These are phyloP conservation scores for Cucurbita maxima DNA, from an alignment of 306 rosid species.

Conservation along the genomic window DNA sequence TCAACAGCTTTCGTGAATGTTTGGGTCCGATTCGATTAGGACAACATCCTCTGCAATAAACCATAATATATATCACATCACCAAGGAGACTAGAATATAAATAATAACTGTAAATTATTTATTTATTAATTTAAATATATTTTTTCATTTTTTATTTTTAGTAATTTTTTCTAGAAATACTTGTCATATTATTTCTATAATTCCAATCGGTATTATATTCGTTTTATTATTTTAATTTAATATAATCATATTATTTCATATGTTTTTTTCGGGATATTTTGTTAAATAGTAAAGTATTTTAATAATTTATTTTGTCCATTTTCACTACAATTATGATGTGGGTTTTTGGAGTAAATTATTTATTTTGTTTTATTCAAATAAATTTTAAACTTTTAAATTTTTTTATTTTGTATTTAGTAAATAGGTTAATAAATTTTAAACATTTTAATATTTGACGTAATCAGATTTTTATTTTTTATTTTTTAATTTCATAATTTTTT, in stretches of 20 bases:
- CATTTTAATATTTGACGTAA: background rate
- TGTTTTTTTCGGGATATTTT: background rate
- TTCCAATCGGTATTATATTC: no score
- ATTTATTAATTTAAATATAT: background rate
- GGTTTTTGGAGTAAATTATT: background rate
- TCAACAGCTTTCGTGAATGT: background rate
- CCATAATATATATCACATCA: background rate
- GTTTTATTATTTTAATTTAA: background rate
- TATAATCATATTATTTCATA: background rate
- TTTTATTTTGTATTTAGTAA: no score
- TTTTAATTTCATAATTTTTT: background rate
- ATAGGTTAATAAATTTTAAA: background rate
- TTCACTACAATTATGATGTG: background rate
- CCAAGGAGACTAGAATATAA: no score
- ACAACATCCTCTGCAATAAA: background rate
- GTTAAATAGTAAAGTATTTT: background rate
- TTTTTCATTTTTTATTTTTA: no score
- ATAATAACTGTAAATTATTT: no score
- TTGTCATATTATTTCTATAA: no score
- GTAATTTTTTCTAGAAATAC: no score
- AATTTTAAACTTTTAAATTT: no score
- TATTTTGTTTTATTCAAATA: background rate
- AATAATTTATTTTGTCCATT: background rate
- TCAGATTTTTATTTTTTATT: background rate
- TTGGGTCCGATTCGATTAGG: slow-evolving; percentile 2